These are phyloP conservation scores for Artemisia tridentata DNA, from an alignment of 129 eudicot genomes.

Conservation along the genomic window DNA sequence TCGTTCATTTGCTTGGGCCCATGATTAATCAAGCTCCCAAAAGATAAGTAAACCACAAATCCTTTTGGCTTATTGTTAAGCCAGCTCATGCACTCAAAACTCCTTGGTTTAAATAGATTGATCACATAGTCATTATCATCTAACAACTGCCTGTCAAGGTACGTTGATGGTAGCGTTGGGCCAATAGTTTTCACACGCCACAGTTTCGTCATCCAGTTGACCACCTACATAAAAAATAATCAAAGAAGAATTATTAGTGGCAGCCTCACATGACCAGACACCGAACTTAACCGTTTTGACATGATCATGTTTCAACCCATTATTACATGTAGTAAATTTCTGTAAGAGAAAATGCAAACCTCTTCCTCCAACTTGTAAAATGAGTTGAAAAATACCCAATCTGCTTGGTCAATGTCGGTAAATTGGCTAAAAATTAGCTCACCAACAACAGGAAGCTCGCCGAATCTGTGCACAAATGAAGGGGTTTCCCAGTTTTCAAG, in stretches of 20 bases:
- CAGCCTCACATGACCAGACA: neutral
- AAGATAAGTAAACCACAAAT: conserved; percentile 36
- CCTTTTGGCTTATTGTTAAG: conserved; percentile 28
- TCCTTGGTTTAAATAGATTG: conserved; percentile 20
- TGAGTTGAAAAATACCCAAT: conserved; percentile 46
- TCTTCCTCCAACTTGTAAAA: conserved; percentile 47
- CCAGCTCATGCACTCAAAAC: conserved; percentile 37
- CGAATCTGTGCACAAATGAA: conserved; percentile 39
- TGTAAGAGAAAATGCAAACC: conserved; percentile 25
- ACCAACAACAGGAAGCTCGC: conserved; percentile 32
- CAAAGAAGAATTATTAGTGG: neutral
- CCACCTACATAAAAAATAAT: conserved; percentile 10
- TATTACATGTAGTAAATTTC: neutral
- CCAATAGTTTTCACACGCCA: conserved; percentile 40
- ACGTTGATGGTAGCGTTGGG: conserved; percentile 38
- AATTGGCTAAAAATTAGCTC: conserved; percentile 39
- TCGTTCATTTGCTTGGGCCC: conserved; percentile 37
- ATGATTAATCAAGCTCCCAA: conserved; percentile 32
- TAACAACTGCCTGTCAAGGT: conserved; percentile 33
- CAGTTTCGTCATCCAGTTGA: conserved; percentile 33
- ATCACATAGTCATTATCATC: conserved; percentile 30
- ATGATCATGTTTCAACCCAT: neutral
- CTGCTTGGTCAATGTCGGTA: conserved; percentile 37
- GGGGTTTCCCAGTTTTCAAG: conserved; percentile 45
- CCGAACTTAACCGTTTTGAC: neutral